Evolutionary conservation across 306 rosid species (phyloP).

Genomic region (Ochetophila trinervis): DNA sequence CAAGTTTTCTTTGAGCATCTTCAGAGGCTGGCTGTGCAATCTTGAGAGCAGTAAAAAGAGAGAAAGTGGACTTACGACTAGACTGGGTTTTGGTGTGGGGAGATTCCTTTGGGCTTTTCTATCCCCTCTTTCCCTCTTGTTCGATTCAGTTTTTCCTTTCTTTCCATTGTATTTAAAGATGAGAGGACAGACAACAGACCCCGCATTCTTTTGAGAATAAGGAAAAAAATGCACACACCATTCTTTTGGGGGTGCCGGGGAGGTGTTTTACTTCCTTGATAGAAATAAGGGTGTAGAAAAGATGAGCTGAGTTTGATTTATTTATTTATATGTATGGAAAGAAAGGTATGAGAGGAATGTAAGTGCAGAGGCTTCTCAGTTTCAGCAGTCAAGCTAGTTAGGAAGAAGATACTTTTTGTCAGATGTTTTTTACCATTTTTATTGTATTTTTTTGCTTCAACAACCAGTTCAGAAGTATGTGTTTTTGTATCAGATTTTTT

Average conservation of each 20-base stretch:
- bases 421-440: constrained; percentile 18
- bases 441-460: constrained; percentile 26
- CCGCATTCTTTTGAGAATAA: constrained; percentile 44
- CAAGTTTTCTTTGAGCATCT: constrained; percentile 98
- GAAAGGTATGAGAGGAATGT: constrained; percentile 41
- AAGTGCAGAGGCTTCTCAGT: constrained; percentile 36
- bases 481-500: constrained; percentile 26
- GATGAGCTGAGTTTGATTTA: constrained; percentile 31
- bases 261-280: constrained; percentile 35
- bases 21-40: constrained; percentile 96
- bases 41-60: constrained; percentile 46
- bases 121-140: constrained; percentile 35
- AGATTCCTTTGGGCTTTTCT: constrained; percentile 21
- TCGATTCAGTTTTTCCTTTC: constrained; percentile 38
- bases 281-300: constrained; percentile 38
- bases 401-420: constrained; percentile 33
- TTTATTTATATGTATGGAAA: constrained; percentile 26
- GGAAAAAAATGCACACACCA: constrained; percentile 34
- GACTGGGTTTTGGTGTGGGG: constrained; percentile 43
- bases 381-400: constrained; percentile 38
- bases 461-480: constrained; percentile 31
- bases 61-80: constrained; percentile 30
- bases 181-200: constrained; percentile 32
- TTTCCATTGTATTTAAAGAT: constrained; percentile 46
- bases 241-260: constrained; percentile 52